phyloP scores from a whole-genome alignment of 257 asterid species.

The Nicotiana attenuata region DNA sequence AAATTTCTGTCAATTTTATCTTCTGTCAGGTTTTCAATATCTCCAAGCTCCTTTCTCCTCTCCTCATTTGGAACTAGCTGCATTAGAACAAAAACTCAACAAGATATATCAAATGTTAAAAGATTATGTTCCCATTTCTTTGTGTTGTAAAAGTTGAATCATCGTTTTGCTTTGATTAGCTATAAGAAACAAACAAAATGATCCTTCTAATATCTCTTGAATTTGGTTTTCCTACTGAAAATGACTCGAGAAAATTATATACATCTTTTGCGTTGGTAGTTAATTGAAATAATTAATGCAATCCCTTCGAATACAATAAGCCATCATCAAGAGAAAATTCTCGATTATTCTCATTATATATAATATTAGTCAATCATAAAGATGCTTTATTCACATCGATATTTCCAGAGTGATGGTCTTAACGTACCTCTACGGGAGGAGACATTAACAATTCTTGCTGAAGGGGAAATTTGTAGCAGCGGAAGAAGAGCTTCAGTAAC shows the following conservation, averaged over 20 bases:
- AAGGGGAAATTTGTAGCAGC: slow-evolving; percentile 43
- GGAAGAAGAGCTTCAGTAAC: slow-evolving; percentile 79
- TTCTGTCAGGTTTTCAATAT: slow-evolving; percentile 52
- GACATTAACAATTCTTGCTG: slow-evolving; percentile 65
- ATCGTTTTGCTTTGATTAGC: neutral
- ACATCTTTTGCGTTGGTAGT: too few species aligned
- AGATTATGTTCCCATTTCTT: neutral
- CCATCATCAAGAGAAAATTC: too few species aligned
- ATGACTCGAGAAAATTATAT: neutral
- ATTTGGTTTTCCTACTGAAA: neutral
- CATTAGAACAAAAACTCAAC: slow-evolving; percentile 8
- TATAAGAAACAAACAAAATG: neutral
- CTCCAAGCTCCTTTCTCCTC: slow-evolving; percentile 54
- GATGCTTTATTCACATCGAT: too few species aligned
- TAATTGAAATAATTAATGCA: too few species aligned
- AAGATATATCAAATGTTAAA: neutral
- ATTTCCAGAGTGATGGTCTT: slow-evolving; percentile 9
- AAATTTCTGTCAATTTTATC: slow-evolving; percentile 48
- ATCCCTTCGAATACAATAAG: too few species aligned
- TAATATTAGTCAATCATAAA: too few species aligned
- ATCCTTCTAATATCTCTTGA: too few species aligned
- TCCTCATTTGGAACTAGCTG: slow-evolving; percentile 65
- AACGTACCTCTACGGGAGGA: slow-evolving; percentile 67
- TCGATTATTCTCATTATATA: too few species aligned
- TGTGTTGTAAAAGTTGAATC: neutral